Base-by-base conservation (phyloP, 768 basidiomycete species). In the Sistotremastrum suecicum region DNA sequence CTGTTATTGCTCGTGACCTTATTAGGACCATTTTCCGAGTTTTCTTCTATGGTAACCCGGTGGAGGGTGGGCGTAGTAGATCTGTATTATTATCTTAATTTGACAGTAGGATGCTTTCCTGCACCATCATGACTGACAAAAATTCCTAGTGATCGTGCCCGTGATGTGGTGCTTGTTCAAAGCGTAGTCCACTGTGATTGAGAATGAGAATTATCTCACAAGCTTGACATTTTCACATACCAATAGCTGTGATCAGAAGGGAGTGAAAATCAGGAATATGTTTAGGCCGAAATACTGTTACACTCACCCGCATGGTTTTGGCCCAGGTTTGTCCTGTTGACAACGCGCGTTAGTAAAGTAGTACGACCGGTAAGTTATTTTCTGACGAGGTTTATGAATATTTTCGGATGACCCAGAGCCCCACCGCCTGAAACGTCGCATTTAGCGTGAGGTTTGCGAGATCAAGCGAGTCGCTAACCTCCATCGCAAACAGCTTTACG, bases 401-500 rank as follows among this genome's bases (percentile, higher is more conserved):
- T 79, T 69, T 90, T 92, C 4, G 95, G 95, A 60, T 99, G 95
- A 28, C 95, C 95, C 31, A 99, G 73, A 38, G 95, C 76, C 7
- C 94, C 95, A 59, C 80, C 82, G 64, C 94, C 94, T 98, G 59
- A 31, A 44, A 43, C 44, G 20, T 20, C 37, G 46, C 46, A 41
- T 37, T 37, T 20, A 41, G 49, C 46, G 46, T 38, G 42, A 32
- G 36, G 45, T 12, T 12, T 42, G 42, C 5, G 38, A n/a, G 43
- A 47, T 33, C 37, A 40, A 8, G 9, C 37, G 47, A n/a, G 28
- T 34, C 4, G 68, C 87, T 54, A 53, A 97, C 95, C 94, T 56
- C 95, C 95, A 60, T 99, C 94, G 60, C 95, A 99, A 42, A 81
- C 71, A 2, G 90, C 91, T 62, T 78, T 88, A 54, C 94, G 72